Evolutionary conservation across 306 rosid genomes (phyloP), one percentile per base, ranked within the genome.

Genomic region (Mimosa bimucronata): DNA sequence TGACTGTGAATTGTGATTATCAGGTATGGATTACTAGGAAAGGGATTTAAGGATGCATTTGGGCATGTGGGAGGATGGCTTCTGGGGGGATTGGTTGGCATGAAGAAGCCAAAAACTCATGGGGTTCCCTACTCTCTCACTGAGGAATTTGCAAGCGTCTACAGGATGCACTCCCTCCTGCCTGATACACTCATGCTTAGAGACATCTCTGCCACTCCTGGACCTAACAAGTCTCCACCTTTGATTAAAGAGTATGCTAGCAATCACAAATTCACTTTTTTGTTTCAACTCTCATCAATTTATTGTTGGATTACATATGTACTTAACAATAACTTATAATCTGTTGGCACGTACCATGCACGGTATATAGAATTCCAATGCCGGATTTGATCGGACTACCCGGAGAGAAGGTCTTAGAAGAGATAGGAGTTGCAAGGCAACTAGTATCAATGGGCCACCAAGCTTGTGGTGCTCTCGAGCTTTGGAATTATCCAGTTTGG

Each of bases 401-500:
- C 7, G 94, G 94, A 34, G 90, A 88, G 42, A 83, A 81, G 77
- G 8, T 61, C 5, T 68, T 90, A 42, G 26, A 3, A 29, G 67
- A 85, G 3, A 86, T 88, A 70, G 94, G 94, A 69, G 64, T 86
- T 77, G 71, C 21, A 25, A 83, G 60, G 8, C 86, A 83, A 37
- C 57, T 90, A 42, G 90, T 90, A n/a, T 88, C 94, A 30, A 90
- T 88, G 94, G 94, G 94, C 34, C 92, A 90, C 80, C 94, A 90
- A 81, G 85, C 94, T 38, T 86, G 85, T 77, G 94, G 88, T 1
- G 86, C 90, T 6, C 65, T 90, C 0, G 92, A 88, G 81, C 90
- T 85, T 45, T 85, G 86, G 88, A 90, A 90, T 74, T 88, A 90
- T 28, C 94, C 94, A 19, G 0, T 52, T n/a, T 90, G 45, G 61